Conservation (phyloP, 2,329 filamentous ascomycete species). For the Claviceps maximensis region DNA sequence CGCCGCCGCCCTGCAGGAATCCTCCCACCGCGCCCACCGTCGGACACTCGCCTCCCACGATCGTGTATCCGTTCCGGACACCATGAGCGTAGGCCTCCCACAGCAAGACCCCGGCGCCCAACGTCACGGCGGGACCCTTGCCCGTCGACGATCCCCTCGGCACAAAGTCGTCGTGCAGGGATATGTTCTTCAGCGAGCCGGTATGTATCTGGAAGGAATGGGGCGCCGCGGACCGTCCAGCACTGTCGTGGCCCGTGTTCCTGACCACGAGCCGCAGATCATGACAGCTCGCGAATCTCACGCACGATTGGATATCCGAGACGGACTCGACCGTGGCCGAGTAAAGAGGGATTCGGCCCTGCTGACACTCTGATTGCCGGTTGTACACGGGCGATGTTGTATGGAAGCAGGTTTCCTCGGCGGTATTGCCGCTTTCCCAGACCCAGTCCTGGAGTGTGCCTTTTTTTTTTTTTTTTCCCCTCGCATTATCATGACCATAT, state of each 20-base stretch:
- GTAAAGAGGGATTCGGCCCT: neutral
- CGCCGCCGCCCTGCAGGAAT: neutral
- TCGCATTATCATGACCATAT: too few relatives aligned
- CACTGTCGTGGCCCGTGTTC: slow-evolving; percentile 1
- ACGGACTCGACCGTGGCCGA: neutral
- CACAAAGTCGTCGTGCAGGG: neutral
- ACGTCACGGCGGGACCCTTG: neutral
- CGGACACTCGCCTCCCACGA: slow-evolving; percentile 1
- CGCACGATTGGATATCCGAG: neutral
- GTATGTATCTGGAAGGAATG: slow-evolving; percentile 2
- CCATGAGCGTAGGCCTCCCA: neutral
- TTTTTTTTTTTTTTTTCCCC: neutral
- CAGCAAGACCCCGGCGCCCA: neutral
- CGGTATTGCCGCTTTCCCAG: neutral
- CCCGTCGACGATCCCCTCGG: neutral
- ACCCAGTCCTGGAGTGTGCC: neutral
- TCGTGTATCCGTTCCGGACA: neutral
- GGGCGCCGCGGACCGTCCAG: neutral
- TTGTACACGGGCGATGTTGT: neutral
- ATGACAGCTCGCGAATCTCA: neutral
- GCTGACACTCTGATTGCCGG: neutral
- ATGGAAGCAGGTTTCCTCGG: neutral
- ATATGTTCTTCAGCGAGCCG: neutral
- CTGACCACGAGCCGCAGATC: neutral
- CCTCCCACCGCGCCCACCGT: neutral